Percentiles rank a stretch among this genome's conserved stretches.
phyloP scores from a whole-genome alignment of 768 basidiomycete species.

The Collybia nuda region DNA sequence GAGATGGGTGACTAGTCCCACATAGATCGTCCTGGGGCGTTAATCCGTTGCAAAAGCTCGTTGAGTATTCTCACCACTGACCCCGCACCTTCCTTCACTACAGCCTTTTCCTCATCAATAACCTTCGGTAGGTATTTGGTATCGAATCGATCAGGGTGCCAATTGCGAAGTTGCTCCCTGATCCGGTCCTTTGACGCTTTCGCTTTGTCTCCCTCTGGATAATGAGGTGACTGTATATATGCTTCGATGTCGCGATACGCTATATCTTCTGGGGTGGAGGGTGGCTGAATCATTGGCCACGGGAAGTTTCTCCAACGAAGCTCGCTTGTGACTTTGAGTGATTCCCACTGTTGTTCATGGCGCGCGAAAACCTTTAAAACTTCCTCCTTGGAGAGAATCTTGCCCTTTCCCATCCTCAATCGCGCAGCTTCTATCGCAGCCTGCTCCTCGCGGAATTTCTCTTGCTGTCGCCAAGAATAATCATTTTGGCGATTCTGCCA shows the following conservation, averaged over 20 bases:
- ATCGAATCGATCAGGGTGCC: constrained; percentile 86
- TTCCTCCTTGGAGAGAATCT: constrained; percentile 56
- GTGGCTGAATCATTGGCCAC: constrained; percentile 68
- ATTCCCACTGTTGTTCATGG: constrained; percentile 65
- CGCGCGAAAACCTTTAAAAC: constrained; percentile 52
- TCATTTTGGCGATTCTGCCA: constrained; percentile 67
- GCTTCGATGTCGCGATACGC: constrained; percentile 53
- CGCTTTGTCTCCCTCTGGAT: constrained; percentile 50
- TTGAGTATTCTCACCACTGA: constrained; percentile 70
- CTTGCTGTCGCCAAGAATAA: constrained; percentile 62
- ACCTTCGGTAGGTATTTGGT: constrained; percentile 67
- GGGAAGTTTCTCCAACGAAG: constrained; percentile 70
- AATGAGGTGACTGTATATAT: constrained; percentile 60
- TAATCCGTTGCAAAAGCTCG: constrained; percentile 60
- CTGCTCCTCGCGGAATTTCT: constrained; percentile 68
- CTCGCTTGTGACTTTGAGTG: constrained; percentile 36
- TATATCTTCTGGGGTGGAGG: constrained; percentile 60
- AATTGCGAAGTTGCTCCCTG: constrained; percentile 71
- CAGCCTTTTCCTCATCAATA: constrained; percentile 59
- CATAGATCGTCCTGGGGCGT: constrained; percentile 25
- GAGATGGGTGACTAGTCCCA: background rate
- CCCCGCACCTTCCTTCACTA: constrained; percentile 72
- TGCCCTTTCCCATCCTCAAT: constrained; percentile 49
- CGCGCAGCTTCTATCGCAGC: constrained; percentile 59
- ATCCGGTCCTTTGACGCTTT: constrained; percentile 67